Evolutionary conservation across 148 eudicot genomes (phyloP), one percentile per base, ranked within the genome.

Genomic region (Fallopia convolvulus): DNA sequence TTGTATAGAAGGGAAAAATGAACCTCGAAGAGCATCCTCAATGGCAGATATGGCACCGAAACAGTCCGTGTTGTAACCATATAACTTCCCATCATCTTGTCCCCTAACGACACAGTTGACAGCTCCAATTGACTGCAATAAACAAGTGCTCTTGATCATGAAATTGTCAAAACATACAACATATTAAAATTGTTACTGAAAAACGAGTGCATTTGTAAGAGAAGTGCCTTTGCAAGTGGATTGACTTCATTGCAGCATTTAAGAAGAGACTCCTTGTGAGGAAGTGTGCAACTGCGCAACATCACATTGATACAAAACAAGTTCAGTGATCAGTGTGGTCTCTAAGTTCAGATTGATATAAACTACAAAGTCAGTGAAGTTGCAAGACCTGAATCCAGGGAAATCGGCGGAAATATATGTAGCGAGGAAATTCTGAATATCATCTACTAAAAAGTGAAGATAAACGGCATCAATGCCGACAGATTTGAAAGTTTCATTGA

Each of bases 31-130:
- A 74, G 85, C 87, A 75, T 81, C 77, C 85, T 91, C 95, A 56
- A 91, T 91, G 49, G 95, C 89, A 81, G 91, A 77, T 61, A 91
- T 89, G 81, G 95, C 95, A 73, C 95, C 95, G 70, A 83, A 40
- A 77, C 89, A 91, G 79, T 91, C 95, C 17, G 95, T 89, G 77
- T 91, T 91, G 75, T 83, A 91, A 48, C 95, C 95, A 78, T 84
- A 81, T 65, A 91, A 75, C 83, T 87, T 89, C 66, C 89, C 91
- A 78, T 90, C 90, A 77, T 53, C 77, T 80, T 80, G 82, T 40
- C 84, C 79, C 81, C 88, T 83, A 78, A 84, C 63, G 41, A 89
- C 41, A 79, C 90, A 87, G 83, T 91, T 89, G 66, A 89, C 95
- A 77, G 92, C 95, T 77, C 95, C 92, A 76, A 91, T 91, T 40